Base-by-base conservation (phyloP, 139 green algal genomes). In the Trebouxia sp. region DNA sequence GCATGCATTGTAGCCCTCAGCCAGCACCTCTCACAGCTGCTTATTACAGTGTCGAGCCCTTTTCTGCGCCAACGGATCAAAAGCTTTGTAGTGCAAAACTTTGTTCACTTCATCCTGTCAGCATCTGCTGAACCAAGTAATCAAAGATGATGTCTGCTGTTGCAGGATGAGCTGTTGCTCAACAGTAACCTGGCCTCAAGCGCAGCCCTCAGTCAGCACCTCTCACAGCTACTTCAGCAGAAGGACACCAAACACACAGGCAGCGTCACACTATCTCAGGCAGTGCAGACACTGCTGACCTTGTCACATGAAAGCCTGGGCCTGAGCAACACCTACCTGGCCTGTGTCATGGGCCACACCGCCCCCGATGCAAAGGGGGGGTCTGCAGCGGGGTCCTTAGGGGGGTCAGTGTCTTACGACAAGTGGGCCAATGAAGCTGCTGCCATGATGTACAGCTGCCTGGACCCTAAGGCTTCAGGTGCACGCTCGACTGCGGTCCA, bases 371-470 rank as follows among this genome's bases (percentile, higher is more conserved):
- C 11, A 15, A 26, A n/a, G n/a, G n/a, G n/a, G n/a, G n/a, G n/a
- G n/a, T n/a, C n/a, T n/a, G n/a, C n/a, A n/a, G n/a, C n/a, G n/a
- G n/a, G n/a, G n/a, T n/a, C n/a, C n/a, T n/a, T n/a, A n/a, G n/a
- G 12, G 3, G 10, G 10, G 1, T 24, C 9, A 30, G 35, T 72
- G 12, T 28, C 28, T 10, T 72, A 72, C 37, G 35, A 45, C 14
- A 17, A 26, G 5, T 72, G 62, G 62, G 62, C 35, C 12, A 17
- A 32, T 0, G 32, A 32, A 15, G 62, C 62, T 12, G 62, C 62
- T 26, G 62, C 62, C 11, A 72, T 72, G 62, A 22, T 72, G 62
- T 72, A 72, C 62, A 72, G 62, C 62, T 45, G 42, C 14, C 62
- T 72, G 62, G 62, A 72, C n/a, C 12, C 35, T 12, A 41, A 3